A percentile compares a stretch with the other conserved stretches of the same genome.
These are phyloP conservation scores for Laburnicola sp. DNA, from an alignment of 2,329 filamentous ascomycete genomes.

Conservation along the genomic window DNA sequence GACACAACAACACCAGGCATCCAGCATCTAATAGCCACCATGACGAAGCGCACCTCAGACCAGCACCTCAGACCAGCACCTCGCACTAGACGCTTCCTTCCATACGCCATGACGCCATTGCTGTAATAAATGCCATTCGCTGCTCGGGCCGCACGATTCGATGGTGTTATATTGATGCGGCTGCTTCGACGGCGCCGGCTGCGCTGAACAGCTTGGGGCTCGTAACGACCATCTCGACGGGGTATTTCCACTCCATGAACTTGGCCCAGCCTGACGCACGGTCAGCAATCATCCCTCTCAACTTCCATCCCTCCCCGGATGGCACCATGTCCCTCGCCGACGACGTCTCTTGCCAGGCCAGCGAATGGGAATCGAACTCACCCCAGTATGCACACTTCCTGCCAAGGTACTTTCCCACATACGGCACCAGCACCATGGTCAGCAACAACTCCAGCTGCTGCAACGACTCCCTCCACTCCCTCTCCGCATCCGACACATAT, in stretches of 20 bases:
- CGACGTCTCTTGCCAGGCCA: no score
- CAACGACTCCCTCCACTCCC: conserved; percentile 91
- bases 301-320: background rate
- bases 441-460: conserved; percentile 91
- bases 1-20: background rate
- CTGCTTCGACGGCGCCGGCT: conserved; percentile 52
- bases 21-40: background rate
- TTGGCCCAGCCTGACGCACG: conserved; percentile 75
- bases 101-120: conserved; percentile 16
- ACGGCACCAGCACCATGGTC: conserved; percentile 93
- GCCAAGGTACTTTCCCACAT: conserved; percentile 91
- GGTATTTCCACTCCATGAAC: conserved; percentile 94
- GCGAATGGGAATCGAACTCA: conserved; percentile 53
- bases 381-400: conserved; percentile 96
- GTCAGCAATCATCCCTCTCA: conserved; percentile 19
- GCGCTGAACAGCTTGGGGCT: conserved; percentile 52
- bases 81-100: background rate
- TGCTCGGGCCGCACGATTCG: background rate
- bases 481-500: conserved; percentile 78
- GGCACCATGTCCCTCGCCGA: no score
- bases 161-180: conserved; percentile 44
- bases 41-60: conserved; percentile 13
- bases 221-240: conserved; percentile 68
- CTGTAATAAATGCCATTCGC: background rate
- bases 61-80: background rate